Evolutionary conservation across 1,139 yeast species (phyloP), one percentile per base, ranked within the genome.

Genomic region (Oligophagozyma castellii): DNA sequence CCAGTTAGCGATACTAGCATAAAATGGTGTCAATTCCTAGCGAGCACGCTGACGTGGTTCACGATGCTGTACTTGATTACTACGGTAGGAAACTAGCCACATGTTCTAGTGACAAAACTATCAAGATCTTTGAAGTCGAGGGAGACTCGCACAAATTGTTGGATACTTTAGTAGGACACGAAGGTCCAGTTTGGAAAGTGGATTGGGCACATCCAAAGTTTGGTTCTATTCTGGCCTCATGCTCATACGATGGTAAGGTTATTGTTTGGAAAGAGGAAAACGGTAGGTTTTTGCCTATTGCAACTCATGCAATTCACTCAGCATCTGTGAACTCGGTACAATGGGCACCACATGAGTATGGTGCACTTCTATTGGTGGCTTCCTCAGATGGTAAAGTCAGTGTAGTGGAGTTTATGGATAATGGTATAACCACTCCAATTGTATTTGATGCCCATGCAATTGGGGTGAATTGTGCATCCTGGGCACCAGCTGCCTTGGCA

Each of bases 161-260:
- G 21, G 94, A 84, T 42, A 86, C 96, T 1, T 63, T 89, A 40
- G 59, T 68, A 49, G 71, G 94, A 18, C 99, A 89, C 55, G 95
- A 84, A 40, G 98, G 98, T 14, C 96, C 98, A 6, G 95, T 92
- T 28, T 92, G 99, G 98, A 95, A 86, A 59, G 93, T 84, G 19
- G 73, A 86, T 30, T 89, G 98, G 99, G 96, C 96, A 3, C 98
- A 92, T 53, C 98, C 99, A 23, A 89, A 89, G 55, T 89, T 89
- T 49, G 98, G 98, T 22, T 78, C 83, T 5, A 81, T 89, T 41
- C 65, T 89, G 42, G 98, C 98, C 1, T 78, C 94, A 18, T 84
- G 94, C 43, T 81, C 95, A 1, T 92, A 83, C 49, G 98, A 89
- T 51, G 98, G 98, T 31, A 78, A 77, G 48, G 96, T 83, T 6